Percentiles rank a stretch among this genome's conserved stretches.
These are phyloP conservation scores for Haplosporangium gracile DNA, from an alignment of 192 early-diverging fungal genomes.

Conservation along the genomic window DNA sequence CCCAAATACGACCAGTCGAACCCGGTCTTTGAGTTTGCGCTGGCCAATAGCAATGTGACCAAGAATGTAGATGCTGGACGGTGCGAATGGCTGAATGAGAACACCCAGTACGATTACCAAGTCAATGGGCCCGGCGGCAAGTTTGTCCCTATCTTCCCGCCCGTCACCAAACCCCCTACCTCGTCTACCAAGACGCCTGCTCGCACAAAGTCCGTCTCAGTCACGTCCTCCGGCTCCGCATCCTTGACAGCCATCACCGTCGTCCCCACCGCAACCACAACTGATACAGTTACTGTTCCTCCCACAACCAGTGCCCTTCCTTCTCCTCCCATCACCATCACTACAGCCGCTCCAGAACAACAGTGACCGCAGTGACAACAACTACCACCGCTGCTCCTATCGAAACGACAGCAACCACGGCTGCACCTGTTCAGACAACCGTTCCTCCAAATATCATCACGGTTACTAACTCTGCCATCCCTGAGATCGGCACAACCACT, in stretches of 20 bases:
- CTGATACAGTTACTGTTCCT: too few relatives aligned
- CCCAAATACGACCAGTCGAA: neutral
- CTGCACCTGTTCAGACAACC: neutral
- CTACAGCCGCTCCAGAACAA: neutral
- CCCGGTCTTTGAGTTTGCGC: neutral
- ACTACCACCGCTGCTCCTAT: too few relatives aligned
- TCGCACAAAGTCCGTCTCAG: neutral
- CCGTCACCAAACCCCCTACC: neutral
- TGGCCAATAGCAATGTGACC: neutral
- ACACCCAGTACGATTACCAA: constrained; percentile 11
- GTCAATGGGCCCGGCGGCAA: neutral
- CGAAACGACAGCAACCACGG: neutral
- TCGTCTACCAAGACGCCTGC: neutral
- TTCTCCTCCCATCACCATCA: neutral
- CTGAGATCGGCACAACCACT: neutral
- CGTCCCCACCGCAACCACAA: too few relatives aligned
- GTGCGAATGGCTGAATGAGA: constrained; percentile 23
- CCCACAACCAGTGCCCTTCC: neutral
- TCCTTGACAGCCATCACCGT: too few relatives aligned
- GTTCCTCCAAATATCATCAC: neutral
- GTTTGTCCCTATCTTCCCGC: constrained; percentile 17
- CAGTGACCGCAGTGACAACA: neutral
- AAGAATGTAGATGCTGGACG: neutral
- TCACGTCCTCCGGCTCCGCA: too few relatives aligned
- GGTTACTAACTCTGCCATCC: too few relatives aligned